These are phyloP conservation scores for Citrullus colocynthis DNA, from an alignment of 306 rosid species.

Conservation along the genomic window DNA sequence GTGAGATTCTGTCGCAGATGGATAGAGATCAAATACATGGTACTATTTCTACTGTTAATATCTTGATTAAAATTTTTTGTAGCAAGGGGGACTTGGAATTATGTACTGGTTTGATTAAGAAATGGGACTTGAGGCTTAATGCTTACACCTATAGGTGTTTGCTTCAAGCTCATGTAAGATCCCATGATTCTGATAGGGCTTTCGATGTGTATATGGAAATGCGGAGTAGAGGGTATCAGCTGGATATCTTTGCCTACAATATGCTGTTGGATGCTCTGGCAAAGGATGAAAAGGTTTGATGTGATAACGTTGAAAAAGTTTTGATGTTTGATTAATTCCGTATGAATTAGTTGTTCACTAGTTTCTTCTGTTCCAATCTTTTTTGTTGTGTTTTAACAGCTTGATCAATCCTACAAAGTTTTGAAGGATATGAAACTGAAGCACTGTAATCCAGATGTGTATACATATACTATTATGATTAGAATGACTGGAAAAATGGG, in stretches of 20 bases:
- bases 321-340: neutral
- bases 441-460: constrained; percentile 73
- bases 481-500: constrained; percentile 69
- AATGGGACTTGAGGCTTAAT: constrained; percentile 62
- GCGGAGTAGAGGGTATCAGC: constrained; percentile 36
- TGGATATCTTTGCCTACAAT: constrained; percentile 65
- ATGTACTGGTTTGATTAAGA: constrained; percentile 45
- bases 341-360: neutral
- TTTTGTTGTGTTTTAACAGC: constrained; percentile 33
- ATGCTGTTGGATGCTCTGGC: constrained; percentile 80
- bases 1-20: constrained; percentile 45
- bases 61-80: constrained; percentile 56
- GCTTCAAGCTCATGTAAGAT: constrained; percentile 75
- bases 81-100: constrained; percentile 32
- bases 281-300: constrained; percentile 53
- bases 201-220: constrained; percentile 42
- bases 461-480: constrained; percentile 82
- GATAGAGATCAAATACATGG: constrained; percentile 33
- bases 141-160: constrained; percentile 76
- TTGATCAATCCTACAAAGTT: constrained; percentile 52
- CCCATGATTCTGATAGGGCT: constrained; percentile 34
- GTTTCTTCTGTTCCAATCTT: neutral
- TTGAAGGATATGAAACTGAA: constrained; percentile 78
- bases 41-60: constrained; percentile 70
- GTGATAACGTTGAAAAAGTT: neutral